Conservation (phyloP, 202 grass and related monocot species). For the Sporobolus alterniflorus region DNA sequence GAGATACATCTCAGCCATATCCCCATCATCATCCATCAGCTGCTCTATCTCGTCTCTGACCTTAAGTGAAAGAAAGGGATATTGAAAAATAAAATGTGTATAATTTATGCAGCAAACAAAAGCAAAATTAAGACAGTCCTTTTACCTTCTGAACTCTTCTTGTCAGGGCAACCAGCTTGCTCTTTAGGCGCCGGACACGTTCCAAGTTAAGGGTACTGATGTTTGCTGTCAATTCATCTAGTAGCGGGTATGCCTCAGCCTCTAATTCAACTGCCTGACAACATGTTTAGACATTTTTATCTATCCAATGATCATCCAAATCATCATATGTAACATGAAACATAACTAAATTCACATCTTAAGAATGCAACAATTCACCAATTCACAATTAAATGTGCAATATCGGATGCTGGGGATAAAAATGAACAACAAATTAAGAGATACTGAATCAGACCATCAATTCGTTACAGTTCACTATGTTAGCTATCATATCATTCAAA, state of each 20-base stretch:
- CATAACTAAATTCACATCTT: background rate
- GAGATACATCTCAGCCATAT: slow-evolving; percentile 99
- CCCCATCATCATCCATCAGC: slow-evolving; percentile 94
- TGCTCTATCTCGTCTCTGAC: slow-evolving; percentile 97
- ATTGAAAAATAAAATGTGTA: slow-evolving; percentile 14
- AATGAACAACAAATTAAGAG: slow-evolving; percentile 9
- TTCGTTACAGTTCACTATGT: background rate
- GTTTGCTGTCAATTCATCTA: slow-evolving; percentile 81
- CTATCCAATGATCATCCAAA: slow-evolving; percentile 13
- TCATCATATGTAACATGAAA: background rate
- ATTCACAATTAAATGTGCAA: slow-evolving; percentile 5
- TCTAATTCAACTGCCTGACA: slow-evolving; percentile 81
- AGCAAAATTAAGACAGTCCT: background rate
- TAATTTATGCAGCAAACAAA: background rate
- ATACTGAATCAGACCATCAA: background rate
- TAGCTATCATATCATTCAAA: background rate
- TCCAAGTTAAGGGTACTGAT: slow-evolving; percentile 90
- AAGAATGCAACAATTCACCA: background rate
- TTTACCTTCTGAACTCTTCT: slow-evolving; percentile 94
- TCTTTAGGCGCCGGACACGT: slow-evolving; percentile 77
- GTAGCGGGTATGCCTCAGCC: slow-evolving; percentile 80
- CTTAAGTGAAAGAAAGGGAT: slow-evolving; percentile 44
- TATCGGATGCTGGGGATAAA: background rate
- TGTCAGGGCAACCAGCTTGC: slow-evolving; percentile 85
- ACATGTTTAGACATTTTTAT: slow-evolving; percentile 24